Evolutionary conservation across 495 filamentous ascomycete species (phyloP).

Genomic region (Lasiosphaeria hispida): DNA sequence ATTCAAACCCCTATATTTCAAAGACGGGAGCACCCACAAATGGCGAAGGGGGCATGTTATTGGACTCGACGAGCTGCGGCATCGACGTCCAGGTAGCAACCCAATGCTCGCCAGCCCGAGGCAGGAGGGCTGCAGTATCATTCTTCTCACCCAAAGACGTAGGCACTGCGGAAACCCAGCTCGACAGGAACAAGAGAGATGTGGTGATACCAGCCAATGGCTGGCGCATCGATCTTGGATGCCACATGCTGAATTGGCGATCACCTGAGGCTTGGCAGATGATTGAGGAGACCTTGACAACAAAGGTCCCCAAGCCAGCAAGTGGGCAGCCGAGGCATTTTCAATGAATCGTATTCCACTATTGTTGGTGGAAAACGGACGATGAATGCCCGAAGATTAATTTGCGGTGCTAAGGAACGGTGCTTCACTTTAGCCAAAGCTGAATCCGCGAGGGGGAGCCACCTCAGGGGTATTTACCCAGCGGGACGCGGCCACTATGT

Average conservation of each 20-base stretch:
- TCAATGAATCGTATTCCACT: not conserved
- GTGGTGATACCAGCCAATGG: not conserved
- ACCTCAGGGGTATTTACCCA: constrained; percentile 19
- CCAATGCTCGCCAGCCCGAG: constrained; percentile 48
- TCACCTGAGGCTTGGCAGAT: too few relatives aligned
- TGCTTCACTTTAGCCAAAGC: constrained; percentile 24
- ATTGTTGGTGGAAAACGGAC: constrained; percentile 11
- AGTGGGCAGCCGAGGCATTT: not conserved
- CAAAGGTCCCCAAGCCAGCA: too few relatives aligned
- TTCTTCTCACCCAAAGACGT: not conserved
- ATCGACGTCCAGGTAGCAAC: constrained; percentile 65
- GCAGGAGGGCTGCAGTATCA: not conserved
- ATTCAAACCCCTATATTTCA: not conserved
- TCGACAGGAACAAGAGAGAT: constrained; percentile 8
- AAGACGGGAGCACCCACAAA: constrained; percentile 46
- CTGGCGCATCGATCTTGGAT: not conserved
- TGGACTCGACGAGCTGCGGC: constrained; percentile 63
- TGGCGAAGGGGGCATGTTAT: constrained; percentile 58
- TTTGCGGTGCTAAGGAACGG: constrained; percentile 11
- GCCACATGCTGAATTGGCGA: not conserved
- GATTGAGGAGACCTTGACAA: too few relatives aligned
- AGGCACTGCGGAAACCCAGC: constrained; percentile 5
- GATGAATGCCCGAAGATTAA: constrained; percentile 21
- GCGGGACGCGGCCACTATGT: not conserved
- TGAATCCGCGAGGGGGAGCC: not conserved